Evolutionary conservation across 73 alveolate genomes (phyloP), one percentile per base, ranked within the genome.

Genomic region (Tetrahymena malaccensis): DNA sequence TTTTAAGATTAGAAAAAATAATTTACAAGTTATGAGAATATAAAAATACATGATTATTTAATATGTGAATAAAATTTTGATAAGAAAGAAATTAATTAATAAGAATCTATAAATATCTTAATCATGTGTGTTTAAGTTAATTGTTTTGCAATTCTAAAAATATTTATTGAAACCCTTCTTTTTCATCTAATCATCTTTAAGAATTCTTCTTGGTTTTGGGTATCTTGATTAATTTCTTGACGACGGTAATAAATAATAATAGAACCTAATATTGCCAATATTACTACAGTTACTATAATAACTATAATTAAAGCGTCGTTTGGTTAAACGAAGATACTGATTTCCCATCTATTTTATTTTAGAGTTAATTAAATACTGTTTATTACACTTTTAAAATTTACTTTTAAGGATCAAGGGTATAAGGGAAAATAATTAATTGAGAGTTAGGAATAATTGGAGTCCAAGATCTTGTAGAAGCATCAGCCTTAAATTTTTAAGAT

Each of bases 391-490:
- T 56, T 9, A 22, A 25, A 34, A 3, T 7, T 57, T 84, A 89
- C 95, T 27, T 43, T 21, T 35, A 85, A n/a, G 95, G 34, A 31
- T 55, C 40, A 11, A 40, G 84, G 34, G 94, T 43, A 57, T 43
- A 94, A 1, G 97, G 97, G 25, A 94, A 95, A 25, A 83, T 96
- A 94, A 95, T 94, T 43, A 95, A 84, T 94, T 95, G 57, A 37
- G 97, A 95, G 50, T 95, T 95, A 21, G 97, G 97, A 57, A 95
- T 95, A 13, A 95, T 95, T 9, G 97, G 97, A 22, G 97, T 95
- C 97, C 97, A 95, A 57, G 31, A 94, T 94, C 93, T 93, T 70
- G 89, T 2, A 70, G 89, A 70, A 4, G 19, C 25, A 31, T 70
- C 89, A 70, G 89, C 89, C 89, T 70, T 70, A 1, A 40, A 40